Conservation (phyloP, 805 yeast species). For the Suhomyces vadensis region DNA sequence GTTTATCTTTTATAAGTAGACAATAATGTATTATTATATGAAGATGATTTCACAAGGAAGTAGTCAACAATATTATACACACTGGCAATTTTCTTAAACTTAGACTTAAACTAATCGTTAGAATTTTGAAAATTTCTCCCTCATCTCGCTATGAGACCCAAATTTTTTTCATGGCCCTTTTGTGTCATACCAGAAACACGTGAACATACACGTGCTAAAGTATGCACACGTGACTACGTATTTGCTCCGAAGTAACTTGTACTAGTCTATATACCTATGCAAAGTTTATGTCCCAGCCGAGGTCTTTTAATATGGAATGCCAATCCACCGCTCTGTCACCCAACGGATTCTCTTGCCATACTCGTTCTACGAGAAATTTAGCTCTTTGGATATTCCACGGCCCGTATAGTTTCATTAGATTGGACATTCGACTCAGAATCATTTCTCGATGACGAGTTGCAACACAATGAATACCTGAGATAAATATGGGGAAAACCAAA, state of each 20-base stretch:
- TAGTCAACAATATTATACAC: slow-evolving; percentile 1
- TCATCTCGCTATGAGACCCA: slow-evolving; percentile 13
- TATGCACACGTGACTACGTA: neutral
- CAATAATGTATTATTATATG: slow-evolving; percentile 3
- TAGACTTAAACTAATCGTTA: neutral
- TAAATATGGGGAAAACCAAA: slow-evolving; percentile 73
- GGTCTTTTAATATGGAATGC: slow-evolving; percentile 61
- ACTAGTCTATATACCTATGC: slow-evolving; percentile 40
- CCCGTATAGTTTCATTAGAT: slow-evolving; percentile 60
- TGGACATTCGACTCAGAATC: slow-evolving; percentile 55
- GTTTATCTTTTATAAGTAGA: neutral
- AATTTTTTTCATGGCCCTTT: slow-evolving; percentile 6
- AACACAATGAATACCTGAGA: slow-evolving; percentile 71
- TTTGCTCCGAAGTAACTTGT: neutral
- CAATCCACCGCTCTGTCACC: slow-evolving; percentile 72
- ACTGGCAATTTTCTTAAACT: slow-evolving; percentile 1
- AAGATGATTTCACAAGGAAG: slow-evolving; percentile 2
- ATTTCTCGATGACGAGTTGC: slow-evolving; percentile 50
- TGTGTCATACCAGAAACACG: slow-evolving; percentile 7
- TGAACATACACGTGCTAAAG: neutral
- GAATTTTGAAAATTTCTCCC: slow-evolving; percentile 16
- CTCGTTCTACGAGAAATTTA: slow-evolving; percentile 44
- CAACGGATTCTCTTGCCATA: slow-evolving; percentile 48
- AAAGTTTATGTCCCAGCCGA: slow-evolving; percentile 80
- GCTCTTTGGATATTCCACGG: slow-evolving; percentile 61